These are phyloP conservation scores for Colletotrichum australisinense DNA, from an alignment of 2,329 filamentous ascomycete species.

Conservation along the genomic window DNA sequence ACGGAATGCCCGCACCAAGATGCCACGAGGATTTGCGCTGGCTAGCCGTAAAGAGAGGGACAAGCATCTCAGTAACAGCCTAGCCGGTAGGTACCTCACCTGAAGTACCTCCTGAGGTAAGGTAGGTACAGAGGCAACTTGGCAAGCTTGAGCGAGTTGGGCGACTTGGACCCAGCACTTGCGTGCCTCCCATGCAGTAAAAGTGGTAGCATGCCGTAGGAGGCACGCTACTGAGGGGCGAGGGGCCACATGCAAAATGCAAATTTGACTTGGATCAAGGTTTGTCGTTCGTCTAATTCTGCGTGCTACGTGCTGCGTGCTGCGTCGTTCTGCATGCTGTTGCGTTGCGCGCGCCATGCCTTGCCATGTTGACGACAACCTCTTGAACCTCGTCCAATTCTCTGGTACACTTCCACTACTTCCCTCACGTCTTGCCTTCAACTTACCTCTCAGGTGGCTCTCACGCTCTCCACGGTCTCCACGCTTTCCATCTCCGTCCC, in stretches of 20 bases:
- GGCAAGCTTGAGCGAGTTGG: too few relatives aligned
- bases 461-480: not conserved
- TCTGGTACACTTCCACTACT: too few relatives aligned
- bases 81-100: not conserved
- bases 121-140: too few relatives aligned
- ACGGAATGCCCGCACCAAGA: conserved; percentile 27
- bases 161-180: too few relatives aligned
- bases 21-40: conserved; percentile 16
- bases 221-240: conserved; percentile 32
- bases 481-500: not conserved
- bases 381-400: not conserved
- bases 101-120: not conserved
- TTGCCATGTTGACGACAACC: conserved; percentile 34
- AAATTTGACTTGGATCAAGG: conserved; percentile 37
- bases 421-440: not conserved
- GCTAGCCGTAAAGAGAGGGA: conserved; percentile 4
- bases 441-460: not conserved
- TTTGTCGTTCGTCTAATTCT: conserved; percentile 29
- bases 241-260: conserved; percentile 36
- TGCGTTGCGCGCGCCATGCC: not conserved
- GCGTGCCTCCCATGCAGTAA: not conserved
- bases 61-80: not conserved
- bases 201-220: conserved; percentile 5
- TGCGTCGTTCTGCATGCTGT: not conserved
- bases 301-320: not conserved